Conservation (phyloP, 441 rosid genomes). For the Aleurites moluccanus region DNA sequence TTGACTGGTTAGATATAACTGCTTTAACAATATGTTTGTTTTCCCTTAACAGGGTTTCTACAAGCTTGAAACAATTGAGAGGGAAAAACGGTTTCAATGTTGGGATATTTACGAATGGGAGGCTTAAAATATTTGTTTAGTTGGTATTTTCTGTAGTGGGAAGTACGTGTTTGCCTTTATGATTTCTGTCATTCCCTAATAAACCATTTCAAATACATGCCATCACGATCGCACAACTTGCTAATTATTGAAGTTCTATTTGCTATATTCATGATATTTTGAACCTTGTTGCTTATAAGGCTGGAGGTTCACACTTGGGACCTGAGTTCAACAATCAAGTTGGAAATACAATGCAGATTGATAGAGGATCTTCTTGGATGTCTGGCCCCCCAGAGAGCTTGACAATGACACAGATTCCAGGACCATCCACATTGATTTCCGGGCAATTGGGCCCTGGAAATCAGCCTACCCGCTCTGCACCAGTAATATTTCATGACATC, state of each 20-base stretch:
- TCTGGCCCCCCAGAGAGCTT: conserved; percentile 58
- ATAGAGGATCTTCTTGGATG: conserved; percentile 82
- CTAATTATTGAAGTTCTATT: conserved; percentile 4
- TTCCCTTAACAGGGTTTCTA: too few relatives aligned
- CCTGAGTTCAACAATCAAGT: conserved; percentile 59
- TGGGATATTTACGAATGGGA: neutral
- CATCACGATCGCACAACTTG: neutral
- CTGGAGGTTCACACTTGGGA: conserved; percentile 62
- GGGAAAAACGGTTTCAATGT: neutral
- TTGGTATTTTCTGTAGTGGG: neutral
- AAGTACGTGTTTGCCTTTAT: neutral
- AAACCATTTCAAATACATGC: neutral
- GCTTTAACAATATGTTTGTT: neutral
- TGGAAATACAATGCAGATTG: conserved; percentile 60
- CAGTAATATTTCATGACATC: conserved; percentile 36
- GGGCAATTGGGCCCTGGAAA: conserved; percentile 60
- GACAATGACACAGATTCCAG: conserved; percentile 49
- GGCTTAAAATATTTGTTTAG: too few relatives aligned
- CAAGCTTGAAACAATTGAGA: too few relatives aligned
- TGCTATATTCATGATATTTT: neutral
- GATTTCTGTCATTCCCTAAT: neutral
- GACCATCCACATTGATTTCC: conserved; percentile 45
- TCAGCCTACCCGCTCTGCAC: conserved; percentile 58
- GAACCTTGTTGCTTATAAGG: conserved; percentile 37
- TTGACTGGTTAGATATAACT: too few relatives aligned